phyloP scores from a whole-genome alignment of 2,329 filamentous ascomycete genomes.

The Stachybotrys echinatus region DNA sequence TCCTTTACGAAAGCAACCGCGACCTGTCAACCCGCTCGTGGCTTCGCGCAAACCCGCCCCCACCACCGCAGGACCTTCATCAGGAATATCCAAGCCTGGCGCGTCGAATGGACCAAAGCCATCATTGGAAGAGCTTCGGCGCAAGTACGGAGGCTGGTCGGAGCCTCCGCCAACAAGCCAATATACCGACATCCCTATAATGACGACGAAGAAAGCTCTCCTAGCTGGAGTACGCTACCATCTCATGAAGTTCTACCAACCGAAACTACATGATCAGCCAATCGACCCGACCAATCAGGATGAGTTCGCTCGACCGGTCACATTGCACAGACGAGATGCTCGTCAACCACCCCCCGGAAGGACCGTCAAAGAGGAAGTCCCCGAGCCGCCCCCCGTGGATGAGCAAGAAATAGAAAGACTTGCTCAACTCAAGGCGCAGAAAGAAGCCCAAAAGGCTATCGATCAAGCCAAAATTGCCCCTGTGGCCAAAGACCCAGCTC shows the following conservation, averaged over 20 bases:
- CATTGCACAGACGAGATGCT: conserved; percentile 84
- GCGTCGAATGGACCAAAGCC: conserved; percentile 22
- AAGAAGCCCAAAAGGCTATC: conserved; percentile 78
- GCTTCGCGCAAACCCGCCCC: conserved; percentile 43
- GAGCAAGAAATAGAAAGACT: conserved; percentile 57
- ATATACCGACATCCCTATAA: conserved; percentile 60
- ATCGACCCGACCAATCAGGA: conserved; percentile 65
- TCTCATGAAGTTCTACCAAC: conserved; percentile 70
- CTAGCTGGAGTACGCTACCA: conserved; percentile 80
- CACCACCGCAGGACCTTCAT: conserved; percentile 13
- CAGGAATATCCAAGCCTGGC: conserved; percentile 12
- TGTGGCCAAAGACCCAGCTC: conserved; percentile 53
- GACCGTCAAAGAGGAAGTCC: conserved; percentile 54
- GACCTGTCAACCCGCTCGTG: conserved; percentile 36
- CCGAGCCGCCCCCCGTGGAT: conserved; percentile 39
- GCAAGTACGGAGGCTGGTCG: conserved; percentile 53
- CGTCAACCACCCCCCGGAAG: conserved; percentile 61
- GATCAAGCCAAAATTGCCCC: conserved; percentile 93
- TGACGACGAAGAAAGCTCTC: conserved; percentile 76
- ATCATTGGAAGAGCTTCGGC: conserved; percentile 36
- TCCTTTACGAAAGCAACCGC: conserved; percentile 1
- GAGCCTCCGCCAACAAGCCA: conserved; percentile 39
- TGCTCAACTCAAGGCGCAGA: conserved; percentile 70
- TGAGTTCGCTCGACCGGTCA: conserved; percentile 82
- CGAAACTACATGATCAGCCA: conserved; percentile 52